A percentile compares a stretch with the other conserved stretches of the same genome.
Conservation (phyloP, 2,329 filamentous ascomycete species). For the Coniosporium tulheliwenetii region DNA sequence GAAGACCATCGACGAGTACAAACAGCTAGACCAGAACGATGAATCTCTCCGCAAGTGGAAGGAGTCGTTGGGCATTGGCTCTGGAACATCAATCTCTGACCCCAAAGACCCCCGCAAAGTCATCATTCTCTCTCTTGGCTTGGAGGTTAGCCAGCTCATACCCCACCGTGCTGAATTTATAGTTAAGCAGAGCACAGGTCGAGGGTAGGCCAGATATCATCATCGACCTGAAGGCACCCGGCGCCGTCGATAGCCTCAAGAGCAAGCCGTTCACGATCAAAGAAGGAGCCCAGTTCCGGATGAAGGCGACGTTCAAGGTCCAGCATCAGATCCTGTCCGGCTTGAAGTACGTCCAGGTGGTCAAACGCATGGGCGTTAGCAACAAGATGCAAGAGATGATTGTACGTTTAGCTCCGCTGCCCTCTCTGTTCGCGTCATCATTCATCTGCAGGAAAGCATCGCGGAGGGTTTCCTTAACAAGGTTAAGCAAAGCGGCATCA, state of each 20-base stretch:
- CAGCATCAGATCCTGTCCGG: slow-evolving; percentile 94
- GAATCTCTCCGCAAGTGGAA: slow-evolving; percentile 97
- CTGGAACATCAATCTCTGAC: slow-evolving; percentile 34
- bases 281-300: slow-evolving; percentile 84
- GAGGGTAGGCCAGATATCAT: slow-evolving; percentile 70
- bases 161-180: no score
- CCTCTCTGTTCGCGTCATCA: background rate
- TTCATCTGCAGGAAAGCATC: background rate
- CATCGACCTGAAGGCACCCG: slow-evolving; percentile 67
- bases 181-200: slow-evolving; percentile 22
- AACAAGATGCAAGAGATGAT: slow-evolving; percentile 98
- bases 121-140: slow-evolving; percentile 80
- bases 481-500: background rate
- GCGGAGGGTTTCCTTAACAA: no score
- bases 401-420: slow-evolving; percentile 38
- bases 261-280: slow-evolving; percentile 94
- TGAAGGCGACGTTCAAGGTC: slow-evolving; percentile 88
- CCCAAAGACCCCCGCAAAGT: slow-evolving; percentile 70
- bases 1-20: slow-evolving; percentile 91
- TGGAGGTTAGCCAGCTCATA: slow-evolving; percentile 37
- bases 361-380: slow-evolving; percentile 76
- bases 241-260: slow-evolving; percentile 64
- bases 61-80: slow-evolving; percentile 76
- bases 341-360: slow-evolving; percentile 86
- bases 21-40: slow-evolving; percentile 71